These are phyloP conservation scores for Petunia hybrid DNA, from an alignment of 305 asterid genomes.

Conservation along the genomic window DNA sequence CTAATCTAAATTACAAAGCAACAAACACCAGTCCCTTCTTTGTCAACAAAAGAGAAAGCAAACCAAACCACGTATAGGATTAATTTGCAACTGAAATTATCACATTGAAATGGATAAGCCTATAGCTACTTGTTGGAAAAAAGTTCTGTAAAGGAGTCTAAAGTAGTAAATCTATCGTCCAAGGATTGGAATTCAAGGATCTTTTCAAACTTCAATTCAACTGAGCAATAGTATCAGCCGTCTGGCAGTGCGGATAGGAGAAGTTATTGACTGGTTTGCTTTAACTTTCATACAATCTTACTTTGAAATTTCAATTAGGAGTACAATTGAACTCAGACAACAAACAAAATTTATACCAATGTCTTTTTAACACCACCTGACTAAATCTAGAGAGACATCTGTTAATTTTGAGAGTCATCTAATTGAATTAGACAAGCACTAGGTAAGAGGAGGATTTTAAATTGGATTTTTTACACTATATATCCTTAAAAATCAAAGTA, in stretches of 20 bases:
- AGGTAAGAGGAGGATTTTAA: too few species aligned
- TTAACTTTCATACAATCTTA: constrained; percentile 1
- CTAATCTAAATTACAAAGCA: constrained; percentile 11
- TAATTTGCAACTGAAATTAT: not conserved
- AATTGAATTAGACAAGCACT: too few species aligned
- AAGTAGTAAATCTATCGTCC: not conserved
- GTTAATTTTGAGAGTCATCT: too few species aligned
- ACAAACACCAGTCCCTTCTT: not conserved
- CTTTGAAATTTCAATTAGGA: not conserved
- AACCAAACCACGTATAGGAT: constrained; percentile 1
- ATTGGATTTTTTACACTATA: too few species aligned
- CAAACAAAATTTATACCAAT: too few species aligned
- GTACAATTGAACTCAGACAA: too few species aligned
- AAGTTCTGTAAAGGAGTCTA: not conserved
- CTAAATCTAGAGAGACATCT: too few species aligned
- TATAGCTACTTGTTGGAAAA: not conserved
- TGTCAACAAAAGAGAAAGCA: not conserved
- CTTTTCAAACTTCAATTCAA: not conserved
- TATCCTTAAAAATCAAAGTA: too few species aligned
- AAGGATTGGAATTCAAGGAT: not conserved
- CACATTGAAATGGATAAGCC: not conserved
- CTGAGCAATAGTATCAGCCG: not conserved
- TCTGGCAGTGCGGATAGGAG: not conserved
- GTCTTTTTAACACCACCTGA: too few species aligned
- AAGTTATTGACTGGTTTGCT: not conserved